Evolutionary conservation across 2,329 filamentous ascomycete species (phyloP), one percentile per base, ranked within the genome.

Genomic region (Xylaria sp.): DNA sequence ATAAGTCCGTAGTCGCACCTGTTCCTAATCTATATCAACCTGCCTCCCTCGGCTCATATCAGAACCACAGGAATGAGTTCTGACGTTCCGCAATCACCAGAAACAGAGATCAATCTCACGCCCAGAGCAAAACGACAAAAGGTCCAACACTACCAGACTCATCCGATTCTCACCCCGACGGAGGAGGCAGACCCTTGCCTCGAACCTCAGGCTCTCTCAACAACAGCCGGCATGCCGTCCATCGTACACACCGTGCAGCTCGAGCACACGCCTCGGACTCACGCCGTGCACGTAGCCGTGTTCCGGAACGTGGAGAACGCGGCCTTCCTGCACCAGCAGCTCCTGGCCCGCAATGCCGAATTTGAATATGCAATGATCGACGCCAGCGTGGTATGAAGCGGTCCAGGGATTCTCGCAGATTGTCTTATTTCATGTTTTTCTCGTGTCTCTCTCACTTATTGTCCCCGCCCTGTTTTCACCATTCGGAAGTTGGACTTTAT

Each of bases 361-460:
- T 97, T 92, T 68, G 92, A 97, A 75, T 97, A 97, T 79, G 92
- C 92, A 39, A 89, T 99, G 66, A 83, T 99, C 52, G 93, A 99
- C 76, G 92, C 92, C 18, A 85, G 84, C 51, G 84, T 90, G 73
- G 88, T 92, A 80, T 62, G 81, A 80, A 61, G 80, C 63, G 3
- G 37, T 13, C 37, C 37, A 11, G 11, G 34, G 13, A 7, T 23
- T 42, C 37, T 42, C 9, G 9, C 9, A 42, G 37, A 42, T 10
- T 9, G 37, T 9, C 8, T 42, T 42, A 3, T 10, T 42, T 13
- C 9, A 10, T 42, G 3, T 42, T 42, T 39, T 42, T 1, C 11
- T 42, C 37, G 11, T 42, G 8, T 42, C 23, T 30, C 4, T 30
- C 23, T 30, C 23, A 30, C 23, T 30, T 30, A 5, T 30, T 30